These are phyloP conservation scores for Bipolaris gigantea DNA, from an alignment of 2,329 filamentous ascomycete species.

Conservation along the genomic window DNA sequence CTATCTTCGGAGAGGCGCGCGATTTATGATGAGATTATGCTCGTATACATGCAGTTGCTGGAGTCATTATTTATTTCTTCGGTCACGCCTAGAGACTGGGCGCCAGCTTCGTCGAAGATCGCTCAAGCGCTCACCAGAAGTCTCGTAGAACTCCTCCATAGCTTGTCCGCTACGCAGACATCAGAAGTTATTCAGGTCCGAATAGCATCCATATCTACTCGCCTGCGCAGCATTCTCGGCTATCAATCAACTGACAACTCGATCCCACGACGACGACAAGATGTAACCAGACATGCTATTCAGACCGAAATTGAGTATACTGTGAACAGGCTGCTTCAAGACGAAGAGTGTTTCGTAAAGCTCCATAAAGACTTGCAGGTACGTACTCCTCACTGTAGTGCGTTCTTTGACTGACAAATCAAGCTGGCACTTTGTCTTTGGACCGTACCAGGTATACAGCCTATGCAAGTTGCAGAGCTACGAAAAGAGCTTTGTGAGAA, in stretches of 20 bases:
- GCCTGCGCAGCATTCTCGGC: slow-evolving; percentile 17
- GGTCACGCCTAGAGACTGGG: slow-evolving; percentile 1
- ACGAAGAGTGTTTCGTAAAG: slow-evolving; percentile 16
- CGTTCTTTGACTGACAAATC: slow-evolving; percentile 6
- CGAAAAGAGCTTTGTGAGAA: slow-evolving; percentile 28
- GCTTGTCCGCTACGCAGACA: slow-evolving; percentile 14
- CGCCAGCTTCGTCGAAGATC: slow-evolving; percentile 25
- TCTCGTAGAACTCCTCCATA: slow-evolving; percentile 26
- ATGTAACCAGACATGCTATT: slow-evolving; percentile 9
- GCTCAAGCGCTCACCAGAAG: slow-evolving; percentile 21
- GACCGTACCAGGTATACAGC: slow-evolving; percentile 34
- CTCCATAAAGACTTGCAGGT: slow-evolving; percentile 41
- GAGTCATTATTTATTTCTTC: slow-evolving; percentile 17
- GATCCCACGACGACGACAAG: neutral
- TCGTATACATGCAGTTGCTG: slow-evolving; percentile 30
- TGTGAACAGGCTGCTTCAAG: slow-evolving; percentile 24
- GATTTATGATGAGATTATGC: slow-evolving; percentile 25
- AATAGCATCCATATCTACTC: slow-evolving; percentile 29
- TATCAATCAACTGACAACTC: neutral
- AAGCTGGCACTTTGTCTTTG: slow-evolving; percentile 42
- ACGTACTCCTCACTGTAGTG: slow-evolving; percentile 1
- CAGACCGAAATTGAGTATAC: slow-evolving; percentile 20
- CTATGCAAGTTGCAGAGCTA: slow-evolving; percentile 24
- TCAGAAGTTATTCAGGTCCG: slow-evolving; percentile 28
- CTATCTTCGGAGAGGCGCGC: slow-evolving; percentile 8